Percentiles rank a stretch among this genome's conserved stretches.
Evolutionary conservation across 306 rosid genomes (phyloP).

Genomic region (Pyrus bretschneideri): DNA sequence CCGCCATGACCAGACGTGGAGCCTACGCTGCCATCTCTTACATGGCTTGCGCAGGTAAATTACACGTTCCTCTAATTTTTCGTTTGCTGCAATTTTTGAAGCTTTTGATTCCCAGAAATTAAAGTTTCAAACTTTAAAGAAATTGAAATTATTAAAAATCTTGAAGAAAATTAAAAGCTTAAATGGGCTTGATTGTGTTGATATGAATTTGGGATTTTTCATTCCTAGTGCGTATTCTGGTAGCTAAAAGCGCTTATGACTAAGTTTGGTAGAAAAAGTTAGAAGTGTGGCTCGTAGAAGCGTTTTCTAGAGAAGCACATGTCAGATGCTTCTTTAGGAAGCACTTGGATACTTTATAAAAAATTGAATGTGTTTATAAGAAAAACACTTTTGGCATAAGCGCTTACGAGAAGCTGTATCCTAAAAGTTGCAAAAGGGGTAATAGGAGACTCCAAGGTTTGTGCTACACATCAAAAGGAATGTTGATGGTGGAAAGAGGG

Average conservation of each 20-base stretch:
- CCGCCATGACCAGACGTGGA: slow-evolving; percentile 86
- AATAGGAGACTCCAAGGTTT: no score
- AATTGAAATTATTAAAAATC: background rate
- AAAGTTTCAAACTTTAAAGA: background rate
- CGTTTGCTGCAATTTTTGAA: background rate
- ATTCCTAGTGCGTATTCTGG: background rate
- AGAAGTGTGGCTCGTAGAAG: no score
- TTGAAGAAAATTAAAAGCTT: background rate
- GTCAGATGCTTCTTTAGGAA: no score
- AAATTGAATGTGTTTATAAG: no score
- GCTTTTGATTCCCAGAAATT: background rate
- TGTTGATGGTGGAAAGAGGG: no score
- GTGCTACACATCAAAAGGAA: no score
- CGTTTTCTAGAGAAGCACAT: no score
- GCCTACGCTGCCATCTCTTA: slow-evolving; percentile 82
- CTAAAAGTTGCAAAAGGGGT: no score
- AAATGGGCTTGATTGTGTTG: background rate
- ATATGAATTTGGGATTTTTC: background rate
- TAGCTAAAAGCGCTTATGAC: background rate
- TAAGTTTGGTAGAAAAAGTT: background rate
- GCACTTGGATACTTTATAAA: no score
- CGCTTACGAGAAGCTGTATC: no score
- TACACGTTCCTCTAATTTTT: background rate
- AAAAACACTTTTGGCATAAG: background rate
- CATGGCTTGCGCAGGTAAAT: slow-evolving; percentile 79